Percentiles rank a stretch among this genome's conserved stretches.
These are phyloP conservation scores for Populus simonii DNA, from an alignment of 345 rosid genomes.

Conservation along the genomic window DNA sequence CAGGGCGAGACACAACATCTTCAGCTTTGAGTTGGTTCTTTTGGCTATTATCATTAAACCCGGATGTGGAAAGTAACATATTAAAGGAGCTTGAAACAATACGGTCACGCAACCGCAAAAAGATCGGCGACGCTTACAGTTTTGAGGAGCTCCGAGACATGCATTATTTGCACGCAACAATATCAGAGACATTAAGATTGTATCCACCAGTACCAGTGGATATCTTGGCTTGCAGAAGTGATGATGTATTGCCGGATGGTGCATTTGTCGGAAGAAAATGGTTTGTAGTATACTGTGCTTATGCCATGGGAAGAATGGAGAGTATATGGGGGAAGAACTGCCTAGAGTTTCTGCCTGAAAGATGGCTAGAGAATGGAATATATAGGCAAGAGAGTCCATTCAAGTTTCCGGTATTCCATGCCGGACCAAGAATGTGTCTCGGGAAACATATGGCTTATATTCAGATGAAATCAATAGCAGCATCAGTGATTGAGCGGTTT, in stretches of 20 bases:
- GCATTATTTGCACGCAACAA: constrained; percentile 12
- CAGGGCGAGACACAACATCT: constrained; percentile 26
- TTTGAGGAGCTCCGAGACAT: constrained; percentile 14
- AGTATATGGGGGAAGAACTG: constrained; percentile 21
- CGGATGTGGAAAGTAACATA: constrained; percentile 2
- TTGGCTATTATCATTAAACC: constrained; percentile 16
- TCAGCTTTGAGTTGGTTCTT: constrained; percentile 21
- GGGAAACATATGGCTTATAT: constrained; percentile 22
- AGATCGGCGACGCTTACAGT: not conserved
- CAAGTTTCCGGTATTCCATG: constrained; percentile 18
- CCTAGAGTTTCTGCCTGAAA: constrained; percentile 14
- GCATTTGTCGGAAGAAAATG: constrained; percentile 1
- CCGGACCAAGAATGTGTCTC: constrained; percentile 23
- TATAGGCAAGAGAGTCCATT: constrained; percentile 12
- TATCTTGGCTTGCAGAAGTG: not conserved
- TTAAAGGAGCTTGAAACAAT: constrained; percentile 10
- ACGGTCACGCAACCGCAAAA: constrained; percentile 1
- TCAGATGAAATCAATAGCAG: constrained; percentile 26
- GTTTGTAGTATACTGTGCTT: constrained; percentile 9
- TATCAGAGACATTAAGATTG: constrained; percentile 22
- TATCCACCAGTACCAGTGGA: constrained; percentile 25
- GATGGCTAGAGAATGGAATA: constrained; percentile 21
- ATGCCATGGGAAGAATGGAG: constrained; percentile 24
- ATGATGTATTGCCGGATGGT: constrained; percentile 20
- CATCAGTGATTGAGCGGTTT: constrained; percentile 18